These are phyloP conservation scores for Globisporangium rhizosaccharum DNA, from an alignment of 352 stramenopile genomes.

Conservation along the genomic window DNA sequence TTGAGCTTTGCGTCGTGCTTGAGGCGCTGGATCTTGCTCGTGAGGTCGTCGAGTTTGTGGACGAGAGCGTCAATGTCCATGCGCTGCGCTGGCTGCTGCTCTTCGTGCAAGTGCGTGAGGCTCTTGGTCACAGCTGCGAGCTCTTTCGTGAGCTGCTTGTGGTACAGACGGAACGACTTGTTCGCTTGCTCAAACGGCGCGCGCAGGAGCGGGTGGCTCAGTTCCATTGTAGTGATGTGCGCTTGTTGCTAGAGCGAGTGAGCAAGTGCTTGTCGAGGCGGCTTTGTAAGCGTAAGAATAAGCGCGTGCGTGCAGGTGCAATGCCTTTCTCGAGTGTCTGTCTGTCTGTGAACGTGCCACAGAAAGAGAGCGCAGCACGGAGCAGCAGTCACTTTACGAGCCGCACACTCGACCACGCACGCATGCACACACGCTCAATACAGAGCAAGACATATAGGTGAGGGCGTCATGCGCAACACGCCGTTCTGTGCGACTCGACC, in stretches of 20 bases:
- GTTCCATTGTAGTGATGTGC: constrained; percentile 29
- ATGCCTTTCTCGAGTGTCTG: no score
- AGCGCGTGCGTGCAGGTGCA: no score
- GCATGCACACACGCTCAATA: no score
- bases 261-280: neutral
- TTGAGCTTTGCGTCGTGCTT: constrained; percentile 48
- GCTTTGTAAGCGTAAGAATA: neutral
- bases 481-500: no score
- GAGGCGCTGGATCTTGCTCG: constrained; percentile 33
- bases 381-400: no score
- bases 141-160: constrained; percentile 76
- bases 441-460: no score
- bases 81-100: constrained; percentile 55
- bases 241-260: neutral
- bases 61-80: constrained; percentile 59
- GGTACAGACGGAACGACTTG: constrained; percentile 71
- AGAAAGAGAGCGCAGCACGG: no score
- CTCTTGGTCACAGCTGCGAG: constrained; percentile 36
- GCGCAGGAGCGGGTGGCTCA: constrained; percentile 66
- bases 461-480: no score
- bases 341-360: no score
- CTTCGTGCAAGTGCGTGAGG: constrained; percentile 43
- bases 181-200: constrained; percentile 72
- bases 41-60: constrained; percentile 34
- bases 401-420: no score